Conservation (phyloP, 2,329 filamentous ascomycete species). For the Hymenoscyphus scutula region DNA sequence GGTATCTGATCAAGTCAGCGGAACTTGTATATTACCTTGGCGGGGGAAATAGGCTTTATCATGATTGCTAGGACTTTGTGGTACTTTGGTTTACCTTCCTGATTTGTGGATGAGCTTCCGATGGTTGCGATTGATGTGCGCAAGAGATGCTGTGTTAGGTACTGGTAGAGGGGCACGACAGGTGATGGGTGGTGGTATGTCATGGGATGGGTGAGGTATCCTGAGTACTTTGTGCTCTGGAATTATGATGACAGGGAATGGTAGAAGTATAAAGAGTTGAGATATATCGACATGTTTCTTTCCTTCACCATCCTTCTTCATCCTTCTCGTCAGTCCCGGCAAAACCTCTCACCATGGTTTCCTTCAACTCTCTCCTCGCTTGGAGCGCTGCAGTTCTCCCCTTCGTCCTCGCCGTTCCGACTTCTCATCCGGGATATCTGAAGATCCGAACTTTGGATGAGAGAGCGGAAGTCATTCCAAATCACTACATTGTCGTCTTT, state of each 20-base stretch:
- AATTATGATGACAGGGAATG: not conserved
- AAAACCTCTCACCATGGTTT: not conserved
- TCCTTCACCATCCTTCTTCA: not conserved
- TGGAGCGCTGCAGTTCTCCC: not conserved
- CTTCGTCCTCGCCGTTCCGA: slow-evolving; percentile 1
- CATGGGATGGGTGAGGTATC: not conserved
- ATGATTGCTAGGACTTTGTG: not conserved
- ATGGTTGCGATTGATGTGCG: not conserved
- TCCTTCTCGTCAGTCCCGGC: not conserved
- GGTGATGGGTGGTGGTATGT: not conserved
- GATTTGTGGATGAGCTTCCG: not conserved
- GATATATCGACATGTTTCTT: not conserved
- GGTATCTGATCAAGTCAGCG: not conserved
- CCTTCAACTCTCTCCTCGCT: not conserved
- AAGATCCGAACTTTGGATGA: not conserved
- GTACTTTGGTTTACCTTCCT: slow-evolving; percentile 1
- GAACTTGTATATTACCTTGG: not conserved
- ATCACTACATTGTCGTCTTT: slow-evolving; percentile 4
- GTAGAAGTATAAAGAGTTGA: not conserved
- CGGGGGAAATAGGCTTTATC: not conserved
- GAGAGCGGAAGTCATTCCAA: slow-evolving; percentile 5
- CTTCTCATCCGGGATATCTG: not conserved
- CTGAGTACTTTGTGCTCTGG: not conserved
- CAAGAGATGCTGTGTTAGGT: not conserved
- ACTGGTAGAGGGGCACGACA: not conserved